A percentile compares a stretch with the other conserved stretches of the same genome.
phyloP scores from a whole-genome alignment of 768 basidiomycete species.

The Lactarius sanguifluus region DNA sequence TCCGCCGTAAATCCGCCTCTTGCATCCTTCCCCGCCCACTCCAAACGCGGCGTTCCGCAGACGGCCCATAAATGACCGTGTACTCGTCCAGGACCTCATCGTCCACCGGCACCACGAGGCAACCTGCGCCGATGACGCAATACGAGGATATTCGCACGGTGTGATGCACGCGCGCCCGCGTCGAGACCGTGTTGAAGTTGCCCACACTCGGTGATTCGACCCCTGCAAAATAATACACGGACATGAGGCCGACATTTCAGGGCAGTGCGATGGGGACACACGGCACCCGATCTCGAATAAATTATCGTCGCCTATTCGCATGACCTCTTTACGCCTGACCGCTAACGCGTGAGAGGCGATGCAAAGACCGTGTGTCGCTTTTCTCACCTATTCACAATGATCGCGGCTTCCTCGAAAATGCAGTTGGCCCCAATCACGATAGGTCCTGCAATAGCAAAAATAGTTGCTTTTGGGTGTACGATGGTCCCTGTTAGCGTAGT shows the following conservation, averaged over 20 bases:
- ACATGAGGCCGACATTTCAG: slow-evolving; percentile 10
- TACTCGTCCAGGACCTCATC: slow-evolving; percentile 79
- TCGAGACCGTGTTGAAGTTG: slow-evolving; percentile 81
- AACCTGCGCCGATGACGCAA: slow-evolving; percentile 81
- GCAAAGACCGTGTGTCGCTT: slow-evolving; percentile 15
- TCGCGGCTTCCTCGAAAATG: slow-evolving; percentile 88
- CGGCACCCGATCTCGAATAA: slow-evolving; percentile 93
- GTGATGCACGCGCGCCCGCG: slow-evolving; percentile 79
- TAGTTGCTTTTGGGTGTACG: slow-evolving; percentile 91
- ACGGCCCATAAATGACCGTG: slow-evolving; percentile 80
- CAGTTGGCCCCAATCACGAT: slow-evolving; percentile 87
- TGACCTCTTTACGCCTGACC: slow-evolving; percentile 69
- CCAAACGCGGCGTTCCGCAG: slow-evolving; percentile 75
- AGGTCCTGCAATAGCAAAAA: slow-evolving; percentile 87
- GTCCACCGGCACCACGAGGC: slow-evolving; percentile 74
- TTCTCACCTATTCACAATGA: slow-evolving; percentile 80
- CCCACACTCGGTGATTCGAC: slow-evolving; percentile 87
- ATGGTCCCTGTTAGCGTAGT: slow-evolving; percentile 57
- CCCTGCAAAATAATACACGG: slow-evolving; percentile 45
- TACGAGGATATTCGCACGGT: slow-evolving; percentile 75
- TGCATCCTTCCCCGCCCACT: slow-evolving; percentile 82
- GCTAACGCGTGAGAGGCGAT: slow-evolving; percentile 2
- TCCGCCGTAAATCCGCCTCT: slow-evolving; percentile 77
- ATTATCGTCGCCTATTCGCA: slow-evolving; percentile 94
- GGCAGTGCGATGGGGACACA: slow-evolving; percentile 43